phyloP scores from a whole-genome alignment of 1,284 basidiomycete genomes.

The Cryptococcus sp. region DNA sequence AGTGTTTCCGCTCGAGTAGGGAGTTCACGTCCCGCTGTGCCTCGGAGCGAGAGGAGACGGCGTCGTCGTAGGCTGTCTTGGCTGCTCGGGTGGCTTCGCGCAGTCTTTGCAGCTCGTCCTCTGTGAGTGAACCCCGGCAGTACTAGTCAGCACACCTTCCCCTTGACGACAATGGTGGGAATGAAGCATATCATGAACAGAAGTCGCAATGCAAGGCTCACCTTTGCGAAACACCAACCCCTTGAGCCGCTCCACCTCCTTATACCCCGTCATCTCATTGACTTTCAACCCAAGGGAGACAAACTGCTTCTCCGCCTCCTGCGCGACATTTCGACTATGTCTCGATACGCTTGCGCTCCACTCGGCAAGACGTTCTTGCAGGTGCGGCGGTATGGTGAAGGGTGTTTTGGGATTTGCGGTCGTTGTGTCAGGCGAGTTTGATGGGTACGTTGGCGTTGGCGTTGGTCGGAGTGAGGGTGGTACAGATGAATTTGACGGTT shows the following conservation, averaged over 20 bases:
- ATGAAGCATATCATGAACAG: neutral
- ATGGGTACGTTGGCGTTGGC: too few species aligned
- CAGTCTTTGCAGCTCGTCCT: conserved; percentile 36
- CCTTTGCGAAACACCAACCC: conserved; percentile 75
- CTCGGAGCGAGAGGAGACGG: conserved; percentile 70
- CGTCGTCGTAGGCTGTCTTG: conserved; percentile 72
- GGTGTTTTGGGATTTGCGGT: neutral
- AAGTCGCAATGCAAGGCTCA: conserved; percentile 51
- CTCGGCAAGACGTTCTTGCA: conserved; percentile 11
- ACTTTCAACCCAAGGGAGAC: conserved; percentile 72
- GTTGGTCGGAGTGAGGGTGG: too few species aligned
- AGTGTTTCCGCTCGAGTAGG: conserved; percentile 82
- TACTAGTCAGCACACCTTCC: neutral
- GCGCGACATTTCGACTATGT: conserved; percentile 22
- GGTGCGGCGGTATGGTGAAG: conserved; percentile 11
- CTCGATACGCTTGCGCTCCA: conserved; percentile 11
- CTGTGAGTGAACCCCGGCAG: conserved; percentile 19
- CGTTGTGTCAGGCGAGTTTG: neutral
- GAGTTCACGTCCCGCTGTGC: conserved; percentile 89
- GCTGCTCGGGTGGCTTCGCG: conserved; percentile 70
- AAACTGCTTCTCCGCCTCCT: conserved; percentile 57
- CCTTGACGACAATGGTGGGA: neutral
- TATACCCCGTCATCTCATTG: conserved; percentile 85
- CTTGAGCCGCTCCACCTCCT: conserved; percentile 83
- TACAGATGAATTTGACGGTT: too few species aligned